Evolutionary conservation across 139 green algal genomes (phyloP).

Genomic region (Chlamydomonas schloesseri): DNA sequence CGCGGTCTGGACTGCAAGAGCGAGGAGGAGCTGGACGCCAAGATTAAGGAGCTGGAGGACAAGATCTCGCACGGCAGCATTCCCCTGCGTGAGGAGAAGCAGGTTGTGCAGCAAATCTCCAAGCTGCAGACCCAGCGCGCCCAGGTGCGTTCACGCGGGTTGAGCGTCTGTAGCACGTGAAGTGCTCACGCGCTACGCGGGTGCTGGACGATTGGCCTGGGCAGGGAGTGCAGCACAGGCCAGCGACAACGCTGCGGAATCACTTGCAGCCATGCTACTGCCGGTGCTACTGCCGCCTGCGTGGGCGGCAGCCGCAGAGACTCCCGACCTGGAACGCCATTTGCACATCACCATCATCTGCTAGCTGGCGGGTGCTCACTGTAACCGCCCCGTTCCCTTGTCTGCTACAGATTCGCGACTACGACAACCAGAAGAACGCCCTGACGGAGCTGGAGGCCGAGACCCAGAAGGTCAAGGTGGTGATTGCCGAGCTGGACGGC

Average conservation of each 20-base stretch:
- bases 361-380: too few relatives aligned
- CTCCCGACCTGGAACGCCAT: too few relatives aligned
- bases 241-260: too few relatives aligned
- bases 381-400: too few relatives aligned
- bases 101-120: conserved; percentile 53
- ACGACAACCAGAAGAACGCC: conserved; percentile 45
- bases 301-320: too few relatives aligned
- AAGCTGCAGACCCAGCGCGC: conserved; percentile 50
- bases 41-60: conserved; percentile 61
- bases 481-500: conserved; percentile 55
- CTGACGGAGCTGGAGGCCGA: conserved; percentile 60
- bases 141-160: conserved; percentile 10
- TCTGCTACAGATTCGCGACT: conserved; percentile 14
- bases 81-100: conserved; percentile 66
- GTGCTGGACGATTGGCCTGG: too few relatives aligned
- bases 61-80: conserved; percentile 53
- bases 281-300: too few relatives aligned
- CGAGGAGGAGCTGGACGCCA: conserved; percentile 67
- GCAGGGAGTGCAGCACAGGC: too few relatives aligned
- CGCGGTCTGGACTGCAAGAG: conserved; percentile 59
- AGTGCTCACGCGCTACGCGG: too few relatives aligned
- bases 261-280: background rate
- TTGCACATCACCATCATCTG: too few relatives aligned
- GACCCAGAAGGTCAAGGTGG: conserved; percentile 42
- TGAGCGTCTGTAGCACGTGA: too few relatives aligned